A percentile compares a stretch with the other conserved stretches of the same genome.
These are phyloP conservation scores for Ascochyta lentis DNA, from an alignment of 2,329 filamentous ascomycete genomes.

Conservation along the genomic window DNA sequence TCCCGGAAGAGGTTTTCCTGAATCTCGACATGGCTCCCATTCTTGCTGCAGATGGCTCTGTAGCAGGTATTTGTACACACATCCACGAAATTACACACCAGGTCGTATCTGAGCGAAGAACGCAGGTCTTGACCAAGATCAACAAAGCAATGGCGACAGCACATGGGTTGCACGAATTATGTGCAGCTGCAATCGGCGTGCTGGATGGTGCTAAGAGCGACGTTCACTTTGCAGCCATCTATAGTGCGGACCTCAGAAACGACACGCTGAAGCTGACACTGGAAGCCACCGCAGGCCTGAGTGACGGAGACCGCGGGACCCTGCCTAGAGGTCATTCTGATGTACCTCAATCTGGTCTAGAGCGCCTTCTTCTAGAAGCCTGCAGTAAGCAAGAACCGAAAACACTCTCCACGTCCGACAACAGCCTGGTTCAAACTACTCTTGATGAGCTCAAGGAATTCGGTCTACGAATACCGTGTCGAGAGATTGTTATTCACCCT, in stretches of 20 bases:
- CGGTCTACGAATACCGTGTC: slow-evolving; percentile 71
- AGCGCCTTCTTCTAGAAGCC: neutral
- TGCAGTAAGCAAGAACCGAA: neutral
- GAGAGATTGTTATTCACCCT: slow-evolving; percentile 76
- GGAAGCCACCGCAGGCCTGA: slow-evolving; percentile 8
- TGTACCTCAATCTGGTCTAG: neutral
- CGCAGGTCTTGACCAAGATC: slow-evolving; percentile 62
- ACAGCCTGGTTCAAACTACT: neutral
- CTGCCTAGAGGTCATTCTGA: neutral
- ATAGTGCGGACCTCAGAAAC: neutral
- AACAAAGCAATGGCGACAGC: slow-evolving; percentile 10
- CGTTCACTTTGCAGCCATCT: slow-evolving; percentile 13
- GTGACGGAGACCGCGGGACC: neutral
- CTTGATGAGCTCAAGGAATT: slow-evolving; percentile 66
- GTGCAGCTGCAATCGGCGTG: neutral
- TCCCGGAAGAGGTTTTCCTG: slow-evolving; percentile 78
- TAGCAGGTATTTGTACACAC: slow-evolving; percentile 77
- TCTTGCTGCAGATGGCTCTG: slow-evolving; percentile 72
- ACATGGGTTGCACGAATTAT: slow-evolving; percentile 4
- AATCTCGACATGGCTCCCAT: slow-evolving; percentile 82
- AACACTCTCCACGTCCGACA: neutral
- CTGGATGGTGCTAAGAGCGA: neutral
- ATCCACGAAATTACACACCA: slow-evolving; percentile 79
- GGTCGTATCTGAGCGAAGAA: slow-evolving; percentile 78
- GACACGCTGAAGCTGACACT: neutral